These are phyloP conservation scores for Sugiyamaella valdiviana DNA, from an alignment of 805 yeast genomes.

Conservation along the genomic window DNA sequence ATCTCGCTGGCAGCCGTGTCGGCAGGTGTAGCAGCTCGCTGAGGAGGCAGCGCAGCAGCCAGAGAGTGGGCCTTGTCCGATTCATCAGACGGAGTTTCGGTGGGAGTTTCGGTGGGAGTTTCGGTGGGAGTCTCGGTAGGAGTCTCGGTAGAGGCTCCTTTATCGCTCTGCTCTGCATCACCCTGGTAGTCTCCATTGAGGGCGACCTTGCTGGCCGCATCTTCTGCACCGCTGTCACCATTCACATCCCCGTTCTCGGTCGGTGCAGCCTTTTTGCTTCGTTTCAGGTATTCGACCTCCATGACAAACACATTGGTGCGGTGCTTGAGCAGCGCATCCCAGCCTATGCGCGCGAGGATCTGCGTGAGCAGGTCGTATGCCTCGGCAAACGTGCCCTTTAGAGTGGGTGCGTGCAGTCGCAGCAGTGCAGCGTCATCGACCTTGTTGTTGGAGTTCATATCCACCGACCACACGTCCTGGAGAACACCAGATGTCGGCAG, in stretches of 20 bases:
- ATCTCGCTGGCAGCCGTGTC: slow-evolving; percentile 13
- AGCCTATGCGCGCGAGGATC: slow-evolving; percentile 64
- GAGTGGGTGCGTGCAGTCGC: slow-evolving; percentile 44
- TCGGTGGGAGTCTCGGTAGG: too few relatives aligned
- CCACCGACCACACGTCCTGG: slow-evolving; percentile 42
- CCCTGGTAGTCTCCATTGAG: slow-evolving; percentile 9
- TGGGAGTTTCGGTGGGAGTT: too few relatives aligned
- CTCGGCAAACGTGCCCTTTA: slow-evolving; percentile 47
- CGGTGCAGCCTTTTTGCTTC: slow-evolving; percentile 17
- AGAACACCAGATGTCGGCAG: slow-evolving; percentile 50
- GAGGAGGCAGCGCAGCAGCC: not conserved
- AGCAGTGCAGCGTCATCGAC: slow-evolving; percentile 44
- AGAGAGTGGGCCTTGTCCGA: not conserved
- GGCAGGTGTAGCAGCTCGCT: not conserved
- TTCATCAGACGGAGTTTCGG: not conserved
- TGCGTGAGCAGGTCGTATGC: slow-evolving; percentile 69
- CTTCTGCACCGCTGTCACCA: slow-evolving; percentile 13
- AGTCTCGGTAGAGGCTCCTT: not conserved
- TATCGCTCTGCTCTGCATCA: not conserved
- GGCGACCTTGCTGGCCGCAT: slow-evolving; percentile 3
- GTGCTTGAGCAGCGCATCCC: slow-evolving; percentile 67
- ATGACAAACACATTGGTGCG: slow-evolving; percentile 74
- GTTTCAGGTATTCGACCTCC: slow-evolving; percentile 58
- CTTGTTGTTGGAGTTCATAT: slow-evolving; percentile 28
- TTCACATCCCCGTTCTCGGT: slow-evolving; percentile 1